Evolutionary conservation across 352 stramenopile species (phyloP), one percentile per base, ranked within the genome.

Genomic region (Pythium aristosporum): DNA sequence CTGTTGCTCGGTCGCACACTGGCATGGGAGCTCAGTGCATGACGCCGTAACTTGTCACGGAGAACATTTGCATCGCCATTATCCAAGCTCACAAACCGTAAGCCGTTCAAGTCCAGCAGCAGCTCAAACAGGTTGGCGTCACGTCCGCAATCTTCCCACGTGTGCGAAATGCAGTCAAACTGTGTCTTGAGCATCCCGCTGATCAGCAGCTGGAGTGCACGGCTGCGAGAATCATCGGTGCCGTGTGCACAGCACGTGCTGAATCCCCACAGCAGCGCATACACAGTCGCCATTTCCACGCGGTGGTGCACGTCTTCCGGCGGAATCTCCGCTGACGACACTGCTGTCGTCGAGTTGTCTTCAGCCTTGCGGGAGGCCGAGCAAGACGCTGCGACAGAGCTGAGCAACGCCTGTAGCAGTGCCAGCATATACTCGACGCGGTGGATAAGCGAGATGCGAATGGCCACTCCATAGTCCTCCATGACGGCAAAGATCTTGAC

Each of bases 221-320:
- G 53, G 20, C 18, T 57, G 13, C 61, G 39, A 25, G 41, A 52
- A 30, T 36, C 48, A 42, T 64, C 54, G 1, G 25, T 18, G 5
- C 25, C 47, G 47, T 37, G 42, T 3, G 37, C 46, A 21, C 60
- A 61, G 37, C 64, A 72, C 9, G 64, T 56, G 12, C 46, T 47
- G 46, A 75, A 72, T 11, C 68, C 68, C 80, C 82, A 89, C 12
- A 89, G 37, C 6, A 89, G 51, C 13, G 78, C 75, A 42, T 84
- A 87, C 2, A 82, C 41, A 3, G 82, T 57, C 2, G 68, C 67
- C 76, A 89, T 80, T n/a, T 84, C 73, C 5, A 91, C 73, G 0
- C 76, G 75, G 11, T 75, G 65, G 25, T 73, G 21, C 21, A 68
- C 25, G 15, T 58, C 39, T 41, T 74, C 54, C 15, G 54, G 47